These are phyloP conservation scores for Fusarium coicis DNA, from an alignment of 2,329 filamentous ascomycete genomes.

Conservation along the genomic window DNA sequence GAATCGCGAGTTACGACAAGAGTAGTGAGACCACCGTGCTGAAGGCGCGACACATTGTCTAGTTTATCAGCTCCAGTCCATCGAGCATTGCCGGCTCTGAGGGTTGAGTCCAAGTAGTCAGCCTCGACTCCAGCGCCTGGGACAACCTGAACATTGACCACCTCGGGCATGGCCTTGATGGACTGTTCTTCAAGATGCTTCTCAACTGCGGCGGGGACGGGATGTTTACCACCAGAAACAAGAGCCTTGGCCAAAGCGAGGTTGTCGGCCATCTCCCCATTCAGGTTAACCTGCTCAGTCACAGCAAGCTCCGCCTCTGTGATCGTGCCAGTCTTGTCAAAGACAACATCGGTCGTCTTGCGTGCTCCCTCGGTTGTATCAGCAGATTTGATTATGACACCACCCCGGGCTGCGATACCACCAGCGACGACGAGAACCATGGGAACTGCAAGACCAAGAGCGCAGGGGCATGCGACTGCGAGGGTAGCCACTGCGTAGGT, in stretches of 20 bases:
- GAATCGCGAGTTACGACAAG: not conserved
- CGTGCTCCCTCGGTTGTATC: conserved; percentile 64
- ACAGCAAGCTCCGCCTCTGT: conserved; percentile 57
- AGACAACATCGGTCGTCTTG: conserved; percentile 68
- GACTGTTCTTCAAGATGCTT: not conserved
- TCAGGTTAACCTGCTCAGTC: not conserved
- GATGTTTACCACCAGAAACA: conserved; percentile 1
- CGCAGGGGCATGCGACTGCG: conserved; percentile 73
- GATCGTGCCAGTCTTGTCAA: conserved; percentile 75
- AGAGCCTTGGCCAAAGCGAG: not conserved
- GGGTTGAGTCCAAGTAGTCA: not conserved
- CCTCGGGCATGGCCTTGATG: accelerated
- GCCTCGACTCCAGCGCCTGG: conserved; percentile 9
- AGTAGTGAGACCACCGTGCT: not conserved
- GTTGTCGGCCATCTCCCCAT: not conserved
- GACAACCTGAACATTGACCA: not conserved
- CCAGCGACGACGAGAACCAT: conserved; percentile 73
- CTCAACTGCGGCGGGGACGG: not conserved
- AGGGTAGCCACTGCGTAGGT: conserved; percentile 60
- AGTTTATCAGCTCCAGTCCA: not conserved
- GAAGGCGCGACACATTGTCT: not conserved
- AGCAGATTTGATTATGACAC: conserved; percentile 70
- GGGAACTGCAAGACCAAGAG: conserved; percentile 72
- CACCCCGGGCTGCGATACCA: conserved; percentile 65
- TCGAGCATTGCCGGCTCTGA: conserved; percentile 3